Evolutionary conservation across 257 asterid genomes (phyloP).

Genomic region (Capsicum baccatum): DNA sequence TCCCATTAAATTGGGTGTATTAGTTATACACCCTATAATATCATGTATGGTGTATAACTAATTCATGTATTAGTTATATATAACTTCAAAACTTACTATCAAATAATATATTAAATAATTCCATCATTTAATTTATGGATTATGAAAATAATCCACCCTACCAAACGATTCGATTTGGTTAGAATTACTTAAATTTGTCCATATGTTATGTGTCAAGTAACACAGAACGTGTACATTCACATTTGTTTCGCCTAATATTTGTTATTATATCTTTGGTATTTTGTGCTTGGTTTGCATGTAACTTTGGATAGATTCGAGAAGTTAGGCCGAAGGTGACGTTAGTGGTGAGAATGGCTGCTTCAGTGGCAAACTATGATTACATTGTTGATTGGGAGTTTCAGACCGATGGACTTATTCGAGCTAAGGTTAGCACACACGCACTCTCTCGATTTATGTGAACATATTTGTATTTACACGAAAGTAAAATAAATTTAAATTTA

Average conservation of each 20-base stretch:
- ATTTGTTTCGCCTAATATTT: not conserved
- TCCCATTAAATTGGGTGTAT: too few species aligned
- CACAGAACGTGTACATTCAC: not conserved
- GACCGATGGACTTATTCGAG: conserved; percentile 81
- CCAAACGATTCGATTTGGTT: too few species aligned
- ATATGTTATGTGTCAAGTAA: not conserved
- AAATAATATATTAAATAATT: too few species aligned
- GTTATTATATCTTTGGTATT: not conserved
- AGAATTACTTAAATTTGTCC: not conserved
- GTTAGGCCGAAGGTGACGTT: conserved; percentile 91
- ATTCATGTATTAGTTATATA: too few species aligned
- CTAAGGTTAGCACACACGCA: conserved; percentile 54
- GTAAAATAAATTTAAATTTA: too few species aligned
- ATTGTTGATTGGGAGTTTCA: conserved; percentile 98
- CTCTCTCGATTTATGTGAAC: not conserved
- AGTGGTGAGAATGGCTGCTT: conserved; percentile 95
- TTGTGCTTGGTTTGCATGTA: not conserved
- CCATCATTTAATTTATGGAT: too few species aligned
- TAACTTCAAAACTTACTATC: too few species aligned
- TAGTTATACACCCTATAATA: too few species aligned
- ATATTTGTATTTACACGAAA: not conserved
- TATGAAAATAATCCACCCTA: too few species aligned
- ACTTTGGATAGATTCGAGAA: conserved; percentile 68
- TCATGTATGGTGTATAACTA: too few species aligned
- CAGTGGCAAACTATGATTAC: conserved; percentile 93